Evolutionary conservation across 2,329 filamentous ascomycete species (phyloP), one percentile per base, ranked within the genome.

Genomic region (Akanthomyces dipterigenus): DNA sequence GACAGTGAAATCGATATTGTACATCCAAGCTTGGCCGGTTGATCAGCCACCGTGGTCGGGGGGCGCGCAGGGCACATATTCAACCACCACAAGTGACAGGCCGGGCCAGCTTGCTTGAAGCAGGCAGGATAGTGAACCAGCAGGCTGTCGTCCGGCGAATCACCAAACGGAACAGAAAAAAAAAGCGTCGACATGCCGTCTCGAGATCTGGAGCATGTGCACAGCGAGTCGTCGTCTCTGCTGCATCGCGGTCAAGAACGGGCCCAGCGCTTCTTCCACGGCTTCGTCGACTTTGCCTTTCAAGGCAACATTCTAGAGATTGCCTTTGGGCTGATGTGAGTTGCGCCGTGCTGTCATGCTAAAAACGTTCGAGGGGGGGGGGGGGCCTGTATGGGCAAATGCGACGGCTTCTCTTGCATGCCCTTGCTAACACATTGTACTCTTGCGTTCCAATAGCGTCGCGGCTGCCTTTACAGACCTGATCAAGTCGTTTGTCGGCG

Each of bases 301-400:
- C 84, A 88, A 65, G 88, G 89, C 62, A 90, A 91, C 67, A 88
- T 91, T 53, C 79, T 91, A 28, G 86, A 91, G 71, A 88, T 91
- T 63, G 88, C 88, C 18, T 86, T 91, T 66, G 88, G 88, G 66
- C 76, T 91, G 65, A 91, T 91, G 87, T 89, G 69, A 71, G 78
- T 38, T 14, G 5, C 14, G 2, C 3, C 3, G 11, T 9, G 5
- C 14, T 16, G 14, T 11, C 2, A 4, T 9, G 12, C 12, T 14
- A 16, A 4, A 16, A 16, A 38, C 7, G 5, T 11, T 12, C 9
- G 28, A 31, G 34, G 34, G 43, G 51, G 34, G 3, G 28, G 8
- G 34, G 34, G 43, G 51, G 34, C 61, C 43, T 12, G 55, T 31
- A 55, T 45, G 54, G 26, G 43, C 20, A 43, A 20, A 34, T 31